phyloP scores from a whole-genome alignment of 2,329 filamentous ascomycete species.

The Epichloe uncinata region DNA sequence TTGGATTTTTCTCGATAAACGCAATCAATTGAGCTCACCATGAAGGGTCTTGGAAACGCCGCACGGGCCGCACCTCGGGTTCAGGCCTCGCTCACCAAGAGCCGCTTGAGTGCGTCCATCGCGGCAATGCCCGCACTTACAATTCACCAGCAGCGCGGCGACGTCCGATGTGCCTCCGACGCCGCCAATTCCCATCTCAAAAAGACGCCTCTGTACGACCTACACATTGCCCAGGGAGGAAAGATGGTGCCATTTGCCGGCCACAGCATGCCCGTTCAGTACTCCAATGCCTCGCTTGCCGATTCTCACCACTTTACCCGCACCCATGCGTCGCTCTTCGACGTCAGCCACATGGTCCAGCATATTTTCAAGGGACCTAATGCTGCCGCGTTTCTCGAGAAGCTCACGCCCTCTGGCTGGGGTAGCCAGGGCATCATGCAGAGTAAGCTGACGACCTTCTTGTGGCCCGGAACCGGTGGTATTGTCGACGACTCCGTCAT shows the following conservation, averaged over 20 bases:
- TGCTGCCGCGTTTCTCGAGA: constrained; percentile 69
- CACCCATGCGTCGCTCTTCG: constrained; percentile 78
- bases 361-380: constrained; percentile 73
- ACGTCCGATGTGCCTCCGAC: constrained; percentile 17
- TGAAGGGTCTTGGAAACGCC: constrained; percentile 20
- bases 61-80: constrained; percentile 18
- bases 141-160: constrained; percentile 7
- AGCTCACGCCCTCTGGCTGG: constrained; percentile 66
- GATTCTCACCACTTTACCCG: constrained; percentile 88
- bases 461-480: constrained; percentile 69
- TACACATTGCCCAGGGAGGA: constrained; percentile 64
- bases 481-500: constrained; percentile 94
- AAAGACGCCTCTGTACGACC: constrained; percentile 64
- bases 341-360: constrained; percentile 95
- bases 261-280: constrained; percentile 87
- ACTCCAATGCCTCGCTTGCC: constrained; percentile 59
- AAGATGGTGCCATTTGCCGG: constrained; percentile 98
- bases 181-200: background rate
- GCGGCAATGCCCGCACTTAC: constrained; percentile 2
- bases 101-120: constrained; percentile 5
- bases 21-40: constrained; percentile 7
- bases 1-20: constrained; percentile 2
- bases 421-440: constrained; percentile 49
- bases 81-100: constrained; percentile 6
- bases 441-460: constrained; percentile 72